phyloP scores from a whole-genome alignment of 1,139 yeast species.

The Hemisphaericaspora xylofermentans region DNA sequence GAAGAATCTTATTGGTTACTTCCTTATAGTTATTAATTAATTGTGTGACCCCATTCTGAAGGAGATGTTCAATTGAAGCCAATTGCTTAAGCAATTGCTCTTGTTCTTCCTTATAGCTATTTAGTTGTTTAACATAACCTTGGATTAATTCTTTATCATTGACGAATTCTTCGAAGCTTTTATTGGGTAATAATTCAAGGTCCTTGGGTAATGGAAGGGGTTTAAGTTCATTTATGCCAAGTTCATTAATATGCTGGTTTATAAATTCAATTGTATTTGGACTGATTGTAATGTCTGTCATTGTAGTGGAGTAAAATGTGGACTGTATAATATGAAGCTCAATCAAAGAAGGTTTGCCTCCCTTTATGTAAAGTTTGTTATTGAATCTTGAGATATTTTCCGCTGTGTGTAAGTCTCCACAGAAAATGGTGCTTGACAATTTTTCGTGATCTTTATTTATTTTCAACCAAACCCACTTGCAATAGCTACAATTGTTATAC shows the following conservation, averaged over 20 bases:
- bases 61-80: constrained; percentile 23
- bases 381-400: no score
- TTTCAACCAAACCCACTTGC: no score
- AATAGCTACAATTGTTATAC: no score
- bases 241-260: constrained; percentile 5
- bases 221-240: constrained; percentile 16
- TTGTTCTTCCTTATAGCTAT: constrained; percentile 22
- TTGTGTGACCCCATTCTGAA: constrained; percentile 12
- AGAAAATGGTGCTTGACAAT: no score
- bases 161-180: constrained; percentile 26
- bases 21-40: constrained; percentile 29
- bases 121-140: constrained; percentile 32
- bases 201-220: constrained; percentile 32
- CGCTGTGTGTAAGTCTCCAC: no score
- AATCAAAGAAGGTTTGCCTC: no score
- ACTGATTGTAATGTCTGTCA: constrained; percentile 4
- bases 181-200: constrained; percentile 30
- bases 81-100: constrained; percentile 19
- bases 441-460: no score
- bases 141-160: constrained; percentile 28
- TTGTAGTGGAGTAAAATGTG: not conserved
- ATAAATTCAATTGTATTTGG: constrained; percentile 4
- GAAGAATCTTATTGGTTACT: constrained; percentile 25
- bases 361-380: no score
- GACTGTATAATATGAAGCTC: no score